Evolutionary conservation across 2,329 filamentous ascomycete species (phyloP), one percentile per base, ranked within the genome.

Genomic region (Aureobasidium mangrovei): DNA sequence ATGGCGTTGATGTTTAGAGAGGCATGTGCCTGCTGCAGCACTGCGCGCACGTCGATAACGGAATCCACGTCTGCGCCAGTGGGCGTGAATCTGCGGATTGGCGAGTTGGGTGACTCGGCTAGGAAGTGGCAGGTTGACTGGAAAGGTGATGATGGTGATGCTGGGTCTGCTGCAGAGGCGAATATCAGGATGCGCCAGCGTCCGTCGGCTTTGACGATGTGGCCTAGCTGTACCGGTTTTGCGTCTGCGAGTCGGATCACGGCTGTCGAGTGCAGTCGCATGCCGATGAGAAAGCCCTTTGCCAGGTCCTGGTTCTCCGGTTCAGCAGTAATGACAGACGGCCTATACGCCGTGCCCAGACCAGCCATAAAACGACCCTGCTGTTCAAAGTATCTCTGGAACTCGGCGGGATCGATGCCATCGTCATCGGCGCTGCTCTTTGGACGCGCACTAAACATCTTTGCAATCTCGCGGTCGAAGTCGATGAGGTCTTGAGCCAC

Each of bases 201-300:
- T 2, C 76, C 74, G 65, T 79, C 74, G 2, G 79, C 75, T 18
- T 69, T 73, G 38, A 84, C 58, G 1, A 75, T 71, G 46, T 66
- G 67, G 53, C 73, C 69, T 26, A 79, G 61, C 56, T 78, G 80
- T 67, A 82, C 67, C 0, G 77, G 73, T 56, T 76, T 77, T 1
- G 80, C 81, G 60, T 85, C 82, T 43, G 76, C 79, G 55, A 78
- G 77, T 4, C 81, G 70, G 18, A 84, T 75, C 0, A 84, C 78
- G 60, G 80, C 79, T 0, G 78, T 74, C 55, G 73, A 82, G 0
- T 74, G 75, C 36, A 77, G 68, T 31, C 75, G 63, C 73, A 76
- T 77, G 0, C 75, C 75, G 2, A 77, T 72, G 1, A 62, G 61
- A 9, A 71, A 60, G 45, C 65, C 70, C 42, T 41, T 67, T 2